These are phyloP conservation scores for Leishmania turanica DNA, from an alignment of 208 protist species.

Conservation along the genomic window DNA sequence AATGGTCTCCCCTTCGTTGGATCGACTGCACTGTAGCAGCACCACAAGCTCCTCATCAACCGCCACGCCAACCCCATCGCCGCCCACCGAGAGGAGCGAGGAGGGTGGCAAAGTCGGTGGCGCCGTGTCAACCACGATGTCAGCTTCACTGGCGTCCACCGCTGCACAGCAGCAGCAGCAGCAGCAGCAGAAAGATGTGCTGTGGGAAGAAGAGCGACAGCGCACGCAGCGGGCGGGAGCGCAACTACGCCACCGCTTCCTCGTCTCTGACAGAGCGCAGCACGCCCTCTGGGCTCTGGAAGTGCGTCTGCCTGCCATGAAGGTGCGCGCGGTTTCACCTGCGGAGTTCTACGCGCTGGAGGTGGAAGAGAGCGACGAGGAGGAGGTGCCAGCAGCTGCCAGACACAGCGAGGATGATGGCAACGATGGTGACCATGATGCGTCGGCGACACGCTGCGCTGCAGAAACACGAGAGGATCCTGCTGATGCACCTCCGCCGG, in stretches of 20 bases:
- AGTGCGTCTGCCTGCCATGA: constrained; percentile 30
- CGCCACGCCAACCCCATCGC: background rate
- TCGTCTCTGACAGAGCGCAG: constrained; percentile 45
- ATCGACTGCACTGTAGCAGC: constrained; percentile 31
- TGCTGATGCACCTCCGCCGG: background rate
- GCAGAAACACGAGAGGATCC: background rate
- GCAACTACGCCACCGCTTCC: constrained; percentile 45
- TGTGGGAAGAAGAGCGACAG: constrained; percentile 34
- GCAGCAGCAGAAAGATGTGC: background rate
- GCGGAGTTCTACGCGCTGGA: constrained; percentile 25
- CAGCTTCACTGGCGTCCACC: background rate
- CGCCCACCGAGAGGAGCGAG: background rate
- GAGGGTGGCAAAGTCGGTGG: background rate
- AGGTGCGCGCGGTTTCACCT: constrained; percentile 26
- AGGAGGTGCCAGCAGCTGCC: background rate
- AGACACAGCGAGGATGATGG: background rate
- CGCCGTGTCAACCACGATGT: background rate
- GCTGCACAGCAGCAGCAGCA: constrained; percentile 4
- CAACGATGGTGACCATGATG: background rate
- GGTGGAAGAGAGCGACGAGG: constrained; percentile 1
- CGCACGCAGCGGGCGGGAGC: constrained; percentile 12
- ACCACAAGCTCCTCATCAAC: constrained; percentile 18
- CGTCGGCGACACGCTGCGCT: background rate
- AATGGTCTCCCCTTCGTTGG: constrained; percentile 20
- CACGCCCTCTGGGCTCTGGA: constrained; percentile 75